Conservation (phyloP, 306 rosid species). For the Senna tora region DNA sequence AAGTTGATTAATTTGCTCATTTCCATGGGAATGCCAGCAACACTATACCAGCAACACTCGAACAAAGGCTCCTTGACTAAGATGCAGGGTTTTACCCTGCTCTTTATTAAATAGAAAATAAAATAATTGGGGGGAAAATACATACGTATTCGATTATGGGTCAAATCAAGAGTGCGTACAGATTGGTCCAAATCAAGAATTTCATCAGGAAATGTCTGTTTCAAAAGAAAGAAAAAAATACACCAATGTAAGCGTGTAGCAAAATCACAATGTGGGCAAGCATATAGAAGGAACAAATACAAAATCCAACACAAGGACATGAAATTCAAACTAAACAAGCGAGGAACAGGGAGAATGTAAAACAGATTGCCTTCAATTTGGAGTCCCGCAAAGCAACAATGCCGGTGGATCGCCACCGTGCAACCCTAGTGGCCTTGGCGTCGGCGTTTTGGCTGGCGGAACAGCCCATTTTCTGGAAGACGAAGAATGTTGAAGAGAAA, state of each 20-base stretch:
- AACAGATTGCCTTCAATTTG: constrained; percentile 71
- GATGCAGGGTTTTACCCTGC: neutral
- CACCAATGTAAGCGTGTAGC: constrained; percentile 20
- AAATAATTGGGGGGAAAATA: constrained; percentile 32
- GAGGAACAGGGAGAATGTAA: neutral
- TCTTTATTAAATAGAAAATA: neutral
- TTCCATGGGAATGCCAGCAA: constrained; percentile 82
- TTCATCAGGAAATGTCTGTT: constrained; percentile 84
- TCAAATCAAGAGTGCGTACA: constrained; percentile 87
- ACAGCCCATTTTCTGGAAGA: constrained; percentile 69
- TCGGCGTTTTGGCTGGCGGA: constrained; percentile 59
- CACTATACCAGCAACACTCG: neutral
- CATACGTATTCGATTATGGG: constrained; percentile 79
- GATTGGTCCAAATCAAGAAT: constrained; percentile 75
- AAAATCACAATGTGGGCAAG: neutral
- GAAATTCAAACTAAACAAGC: too few relatives aligned
- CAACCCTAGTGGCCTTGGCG: constrained; percentile 57
- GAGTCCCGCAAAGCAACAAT: constrained; percentile 89
- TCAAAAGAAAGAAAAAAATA: constrained; percentile 4
- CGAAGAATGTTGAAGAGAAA: neutral
- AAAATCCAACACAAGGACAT: too few relatives aligned
- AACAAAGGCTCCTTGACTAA: constrained; percentile 29
- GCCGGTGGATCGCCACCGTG: constrained; percentile 98
- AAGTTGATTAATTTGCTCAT: constrained; percentile 72
- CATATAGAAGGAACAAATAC: too few relatives aligned